A percentile compares a stretch with the other conserved stretches of the same genome.
These are phyloP conservation scores for Lipomyces oligophaga DNA, from an alignment of 805 yeast genomes.

Conservation along the genomic window DNA sequence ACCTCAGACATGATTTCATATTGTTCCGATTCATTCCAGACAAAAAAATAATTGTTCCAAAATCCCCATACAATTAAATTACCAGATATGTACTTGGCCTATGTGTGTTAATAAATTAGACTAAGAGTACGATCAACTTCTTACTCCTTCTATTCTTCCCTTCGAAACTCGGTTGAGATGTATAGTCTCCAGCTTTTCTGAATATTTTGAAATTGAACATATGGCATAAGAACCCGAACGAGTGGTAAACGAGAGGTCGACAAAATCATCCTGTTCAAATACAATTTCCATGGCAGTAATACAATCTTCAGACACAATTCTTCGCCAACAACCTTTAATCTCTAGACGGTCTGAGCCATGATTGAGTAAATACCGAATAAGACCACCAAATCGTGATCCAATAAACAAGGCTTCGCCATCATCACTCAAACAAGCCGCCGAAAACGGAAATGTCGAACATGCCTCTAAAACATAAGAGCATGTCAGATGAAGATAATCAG, in stretches of 20 bases:
- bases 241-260: conserved; percentile 19
- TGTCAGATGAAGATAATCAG: neutral
- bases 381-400: conserved; percentile 68
- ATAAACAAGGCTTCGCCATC: conserved; percentile 46
- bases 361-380: conserved; percentile 43
- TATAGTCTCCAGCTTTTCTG: conserved; percentile 34
- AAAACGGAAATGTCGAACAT: conserved; percentile 52
- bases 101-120: neutral
- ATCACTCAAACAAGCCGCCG: conserved; percentile 50
- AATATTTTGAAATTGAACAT: conserved; percentile 1
- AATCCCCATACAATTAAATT: conserved; percentile 73
- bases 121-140: neutral
- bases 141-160: conserved; percentile 76
- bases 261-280: neutral
- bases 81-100: conserved; percentile 35
- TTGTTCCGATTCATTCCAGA: conserved; percentile 78
- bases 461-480: conserved; percentile 27
- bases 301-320: conserved; percentile 26
- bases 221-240: conserved; percentile 20
- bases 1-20: conserved; percentile 62
- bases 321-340: conserved; percentile 12
- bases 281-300: conserved; percentile 4
- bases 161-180: conserved; percentile 63
- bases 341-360: neutral
- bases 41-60: conserved; percentile 68